Evolutionary conservation across 371 early-diverging fungal species (phyloP), one percentile per base, ranked within the genome.

Genomic region (Saksenaea oblongispora): DNA sequence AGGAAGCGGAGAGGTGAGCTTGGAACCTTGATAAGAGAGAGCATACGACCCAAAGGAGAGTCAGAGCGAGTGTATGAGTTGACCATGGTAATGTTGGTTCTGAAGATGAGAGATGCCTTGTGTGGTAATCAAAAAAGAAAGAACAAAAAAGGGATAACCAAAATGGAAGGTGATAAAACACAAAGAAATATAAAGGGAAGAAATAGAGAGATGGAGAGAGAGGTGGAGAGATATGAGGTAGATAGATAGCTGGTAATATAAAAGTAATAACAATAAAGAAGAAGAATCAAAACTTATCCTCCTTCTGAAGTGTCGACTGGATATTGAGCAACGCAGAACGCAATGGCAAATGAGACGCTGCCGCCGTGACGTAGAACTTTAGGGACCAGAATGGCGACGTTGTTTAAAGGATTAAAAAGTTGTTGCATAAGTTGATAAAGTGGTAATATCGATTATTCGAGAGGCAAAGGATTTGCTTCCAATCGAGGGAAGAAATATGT

Each of bases 1-100:
- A 96, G 81, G 72, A 96, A 95, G 9, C 90, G 89, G 62, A 93
- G 72, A 2, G 77, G 61, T 13, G 63, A 64, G 47, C 63, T 55
- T 14, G 77, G 73, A 17, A 69, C 63, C 65, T 89, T 84, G 59
- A 92, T 85, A 53, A 88, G 67, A 34, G 90, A 81, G 17, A 86
- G 74, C 71, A 77, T 82, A 34, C 80, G 80, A 28, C 86, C 86
- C 15, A 85, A 64, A 22, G 83, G 84, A 22, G 81, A 70, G 44
- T 64, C 65, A 8, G 70, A 64, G 36, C 74, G 75, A 66, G 65
- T 51, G 53, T 64, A 59, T 18, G 72, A 67, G 58, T 61, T 66
- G 57, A 67, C 69, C 75, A 72, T 78, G 66, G 58, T 68, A 7
- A 31, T 24, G 63, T 10, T 31, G 57, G 54, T 9, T 27, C 8